phyloP scores from a whole-genome alignment of 2,329 filamentous ascomycete species.

The Stemphylium lycopersici region DNA sequence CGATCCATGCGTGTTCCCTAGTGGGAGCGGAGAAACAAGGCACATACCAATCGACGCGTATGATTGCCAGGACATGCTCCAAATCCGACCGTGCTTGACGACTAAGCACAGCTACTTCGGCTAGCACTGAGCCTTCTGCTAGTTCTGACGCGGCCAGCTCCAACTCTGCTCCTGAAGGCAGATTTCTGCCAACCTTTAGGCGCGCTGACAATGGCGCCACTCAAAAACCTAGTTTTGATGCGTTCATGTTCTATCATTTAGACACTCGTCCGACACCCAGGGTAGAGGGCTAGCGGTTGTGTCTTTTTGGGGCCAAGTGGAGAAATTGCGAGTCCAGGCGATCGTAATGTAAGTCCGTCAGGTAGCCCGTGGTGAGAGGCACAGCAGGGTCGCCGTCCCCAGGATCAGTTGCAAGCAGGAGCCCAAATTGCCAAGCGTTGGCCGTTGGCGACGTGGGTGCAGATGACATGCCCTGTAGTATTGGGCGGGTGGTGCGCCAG shows the following conservation, averaged over 20 bases:
- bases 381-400: not conserved
- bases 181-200: not conserved
- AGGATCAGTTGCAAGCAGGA: not conserved
- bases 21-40: constrained; percentile 22
- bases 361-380: not conserved
- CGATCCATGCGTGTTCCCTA: constrained; percentile 32
- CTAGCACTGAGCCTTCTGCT: constrained; percentile 2
- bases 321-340: constrained; percentile 10
- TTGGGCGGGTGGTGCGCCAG: not conserved
- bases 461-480: not conserved
- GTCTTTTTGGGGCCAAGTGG: constrained; percentile 10
- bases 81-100: constrained; percentile 30
- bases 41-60: constrained; percentile 25
- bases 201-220: not conserved
- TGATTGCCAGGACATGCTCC: constrained; percentile 8
- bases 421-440: not conserved
- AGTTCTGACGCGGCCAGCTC: not conserved
- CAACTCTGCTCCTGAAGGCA: not conserved
- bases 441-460: not conserved
- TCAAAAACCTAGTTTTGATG: not conserved
- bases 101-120: constrained; percentile 1
- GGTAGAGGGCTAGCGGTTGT: not conserved
- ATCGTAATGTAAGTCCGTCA: not conserved
- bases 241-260: no score
- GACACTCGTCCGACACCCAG: not conserved